phyloP scores from a whole-genome alignment of 2,329 filamentous ascomycete genomes.

The Drechslerella dactyloides region DNA sequence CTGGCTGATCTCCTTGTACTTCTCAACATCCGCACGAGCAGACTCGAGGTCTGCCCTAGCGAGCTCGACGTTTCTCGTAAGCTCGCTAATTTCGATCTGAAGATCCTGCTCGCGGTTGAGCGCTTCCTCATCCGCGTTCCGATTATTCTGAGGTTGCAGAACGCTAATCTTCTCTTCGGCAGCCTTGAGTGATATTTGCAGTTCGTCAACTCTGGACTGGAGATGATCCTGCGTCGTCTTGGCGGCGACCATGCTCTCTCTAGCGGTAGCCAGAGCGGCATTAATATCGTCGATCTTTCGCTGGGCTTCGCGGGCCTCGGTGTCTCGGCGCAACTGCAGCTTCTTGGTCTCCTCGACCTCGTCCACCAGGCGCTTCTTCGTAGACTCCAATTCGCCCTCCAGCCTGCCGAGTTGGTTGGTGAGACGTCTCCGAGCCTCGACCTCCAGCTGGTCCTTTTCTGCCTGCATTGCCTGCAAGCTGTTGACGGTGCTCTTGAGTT shows the following conservation, averaged over 20 bases:
- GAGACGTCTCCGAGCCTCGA: slow-evolving; percentile 79
- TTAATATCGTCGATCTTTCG: slow-evolving; percentile 93
- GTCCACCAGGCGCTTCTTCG: slow-evolving; percentile 81
- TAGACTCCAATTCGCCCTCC: slow-evolving; percentile 76
- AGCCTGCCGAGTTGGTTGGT: slow-evolving; percentile 78
- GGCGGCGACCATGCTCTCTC: slow-evolving; percentile 82
- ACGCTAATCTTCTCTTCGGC: slow-evolving; percentile 86
- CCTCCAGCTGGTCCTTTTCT: slow-evolving; percentile 83
- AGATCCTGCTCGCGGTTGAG: slow-evolving; percentile 77
- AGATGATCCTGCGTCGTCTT: slow-evolving; percentile 91
- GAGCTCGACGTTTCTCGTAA: slow-evolving; percentile 85
- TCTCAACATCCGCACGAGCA: slow-evolving; percentile 79
- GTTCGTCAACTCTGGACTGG: slow-evolving; percentile 84
- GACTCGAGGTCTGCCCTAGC: slow-evolving; percentile 80
- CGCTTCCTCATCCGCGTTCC: slow-evolving; percentile 66
- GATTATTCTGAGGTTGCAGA: slow-evolving; percentile 71
- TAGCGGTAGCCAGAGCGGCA: slow-evolving; percentile 75
- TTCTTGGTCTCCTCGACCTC: slow-evolving; percentile 87
- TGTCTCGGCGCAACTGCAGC: slow-evolving; percentile 81
- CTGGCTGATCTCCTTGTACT: slow-evolving; percentile 87
- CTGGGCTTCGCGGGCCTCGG: slow-evolving; percentile 83
- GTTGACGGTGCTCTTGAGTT: slow-evolving; percentile 80
- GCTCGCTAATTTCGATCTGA: slow-evolving; percentile 79
- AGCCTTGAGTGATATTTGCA: slow-evolving; percentile 84
- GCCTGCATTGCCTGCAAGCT: slow-evolving; percentile 89